Percentiles rank a stretch among this genome's conserved stretches.
These are phyloP conservation scores for Coccomyxa sp. DNA, from an alignment of 139 green algal species.

Conservation along the genomic window DNA sequence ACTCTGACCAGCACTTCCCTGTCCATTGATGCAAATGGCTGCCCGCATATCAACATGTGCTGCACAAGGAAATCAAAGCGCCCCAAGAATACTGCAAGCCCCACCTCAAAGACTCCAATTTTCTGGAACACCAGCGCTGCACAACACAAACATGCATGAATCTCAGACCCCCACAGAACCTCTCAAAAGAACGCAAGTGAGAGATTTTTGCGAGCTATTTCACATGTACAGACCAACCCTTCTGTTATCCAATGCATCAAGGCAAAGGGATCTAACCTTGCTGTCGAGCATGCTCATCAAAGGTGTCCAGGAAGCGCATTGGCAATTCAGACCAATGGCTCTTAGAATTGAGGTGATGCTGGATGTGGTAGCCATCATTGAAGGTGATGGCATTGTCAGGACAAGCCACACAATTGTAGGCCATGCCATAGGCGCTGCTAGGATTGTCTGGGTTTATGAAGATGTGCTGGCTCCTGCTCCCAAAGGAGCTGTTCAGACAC, in stretches of 20 bases:
- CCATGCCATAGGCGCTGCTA: slow-evolving; percentile 42
- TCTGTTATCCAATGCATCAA: background rate
- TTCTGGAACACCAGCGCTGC: slow-evolving; percentile 55
- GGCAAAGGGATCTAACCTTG: background rate
- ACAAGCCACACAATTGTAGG: slow-evolving; percentile 80
- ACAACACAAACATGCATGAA: slow-evolving; percentile 4
- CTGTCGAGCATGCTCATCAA: background rate
- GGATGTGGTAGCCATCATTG: slow-evolving; percentile 88
- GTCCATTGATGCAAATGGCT: too few species aligned
- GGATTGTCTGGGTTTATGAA: slow-evolving; percentile 69
- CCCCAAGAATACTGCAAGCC: slow-evolving; percentile 53
- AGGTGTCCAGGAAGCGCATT: slow-evolving; percentile 39
- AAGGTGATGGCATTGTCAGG: slow-evolving; percentile 75
- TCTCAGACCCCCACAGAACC: background rate
- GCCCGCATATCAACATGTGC: background rate
- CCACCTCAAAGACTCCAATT: slow-evolving; percentile 76
- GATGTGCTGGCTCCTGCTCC: slow-evolving; percentile 75
- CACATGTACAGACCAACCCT: background rate
- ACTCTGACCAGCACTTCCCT: too few species aligned
- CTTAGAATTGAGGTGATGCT: slow-evolving; percentile 81
- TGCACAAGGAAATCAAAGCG: slow-evolving; percentile 35
- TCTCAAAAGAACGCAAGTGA: background rate
- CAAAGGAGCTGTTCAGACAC: background rate
- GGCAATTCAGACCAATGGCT: slow-evolving; percentile 82
- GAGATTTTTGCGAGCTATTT: background rate